A percentile compares a stretch with the other conserved stretches of the same genome.
These are phyloP conservation scores for Cytospora leucostoma DNA, from an alignment of 2,329 filamentous ascomycete species.

Conservation along the genomic window DNA sequence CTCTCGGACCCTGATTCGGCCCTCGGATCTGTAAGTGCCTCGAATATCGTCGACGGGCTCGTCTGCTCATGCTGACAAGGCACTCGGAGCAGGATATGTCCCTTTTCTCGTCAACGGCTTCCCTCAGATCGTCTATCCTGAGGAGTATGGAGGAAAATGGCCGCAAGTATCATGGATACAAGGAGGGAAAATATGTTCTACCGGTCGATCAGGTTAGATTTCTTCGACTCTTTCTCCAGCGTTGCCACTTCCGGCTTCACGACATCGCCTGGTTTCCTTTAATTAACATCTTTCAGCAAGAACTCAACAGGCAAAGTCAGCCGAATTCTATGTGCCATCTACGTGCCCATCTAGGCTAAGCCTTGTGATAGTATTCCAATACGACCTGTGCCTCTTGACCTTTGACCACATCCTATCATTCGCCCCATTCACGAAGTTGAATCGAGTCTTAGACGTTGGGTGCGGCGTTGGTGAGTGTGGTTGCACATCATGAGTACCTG, in stretches of 20 bases:
- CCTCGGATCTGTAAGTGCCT: constrained; percentile 34
- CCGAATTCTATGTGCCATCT: background rate
- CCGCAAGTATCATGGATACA: constrained; percentile 42
- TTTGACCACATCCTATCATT: constrained; percentile 47
- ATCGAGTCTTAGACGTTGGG: constrained; percentile 51
- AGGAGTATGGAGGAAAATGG: constrained; percentile 40
- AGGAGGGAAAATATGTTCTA: constrained; percentile 42
- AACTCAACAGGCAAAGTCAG: constrained; percentile 39
- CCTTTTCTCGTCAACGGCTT: constrained; percentile 38
- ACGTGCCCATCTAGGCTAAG: constrained; percentile 19
- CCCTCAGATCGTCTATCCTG: constrained; percentile 36
- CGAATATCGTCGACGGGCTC: background rate
- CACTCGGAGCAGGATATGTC: constrained; percentile 32
- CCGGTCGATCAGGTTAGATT: constrained; percentile 40
- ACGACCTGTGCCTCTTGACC: constrained; percentile 43
- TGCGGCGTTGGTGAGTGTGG: constrained; percentile 47
- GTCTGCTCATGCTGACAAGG: constrained; percentile 10
- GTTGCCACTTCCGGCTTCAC: background rate
- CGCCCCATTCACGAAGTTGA: constrained; percentile 45
- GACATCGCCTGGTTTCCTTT: background rate
- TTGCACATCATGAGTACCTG: background rate
- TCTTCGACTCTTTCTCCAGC: background rate
- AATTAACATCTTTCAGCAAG: constrained; percentile 35
- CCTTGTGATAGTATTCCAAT: constrained; percentile 36
- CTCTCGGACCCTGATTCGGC: constrained; percentile 34